These are phyloP conservation scores for Trichoderma semiorbis DNA, from an alignment of 2,329 filamentous ascomycete genomes.

Conservation along the genomic window DNA sequence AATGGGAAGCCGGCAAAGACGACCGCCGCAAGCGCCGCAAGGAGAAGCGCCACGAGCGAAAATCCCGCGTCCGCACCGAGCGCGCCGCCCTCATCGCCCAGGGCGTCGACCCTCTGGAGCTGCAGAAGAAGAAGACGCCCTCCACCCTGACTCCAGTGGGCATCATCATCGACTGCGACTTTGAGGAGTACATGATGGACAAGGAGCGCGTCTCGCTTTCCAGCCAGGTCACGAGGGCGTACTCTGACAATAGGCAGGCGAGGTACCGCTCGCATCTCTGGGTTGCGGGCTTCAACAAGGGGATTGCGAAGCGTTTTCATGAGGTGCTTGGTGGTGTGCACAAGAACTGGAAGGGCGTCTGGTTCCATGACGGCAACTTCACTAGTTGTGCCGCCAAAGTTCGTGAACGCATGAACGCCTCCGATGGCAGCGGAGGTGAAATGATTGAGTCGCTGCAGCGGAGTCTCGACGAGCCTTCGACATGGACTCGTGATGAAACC, in stretches of 20 bases:
- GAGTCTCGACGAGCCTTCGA: constrained; percentile 29
- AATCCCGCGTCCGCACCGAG: constrained; percentile 48
- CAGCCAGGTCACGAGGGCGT: constrained; percentile 80
- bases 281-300: constrained; percentile 74
- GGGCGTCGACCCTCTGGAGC: constrained; percentile 40
- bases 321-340: constrained; percentile 68
- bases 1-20: constrained; percentile 71
- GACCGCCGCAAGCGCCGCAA: constrained; percentile 53
- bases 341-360: constrained; percentile 73
- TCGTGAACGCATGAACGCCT: constrained; percentile 59
- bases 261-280: constrained; percentile 67
- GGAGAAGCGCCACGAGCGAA: constrained; percentile 50
- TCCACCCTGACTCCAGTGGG: constrained; percentile 66
- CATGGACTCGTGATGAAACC: constrained; percentile 32
- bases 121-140: constrained; percentile 32
- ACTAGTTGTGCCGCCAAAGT: constrained; percentile 63
- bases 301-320: constrained; percentile 75
- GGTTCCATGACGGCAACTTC: constrained; percentile 72
- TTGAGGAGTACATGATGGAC: constrained; percentile 84
- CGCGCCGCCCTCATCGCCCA: constrained; percentile 48
- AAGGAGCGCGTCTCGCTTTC: constrained; percentile 80
- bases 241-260: constrained; percentile 78
- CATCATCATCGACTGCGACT: constrained; percentile 86
- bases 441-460: constrained; percentile 56
- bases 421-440: constrained; percentile 44